These are phyloP conservation scores for Flammula alnicola DNA, from an alignment of 1,284 basidiomycete species.

Conservation along the genomic window DNA sequence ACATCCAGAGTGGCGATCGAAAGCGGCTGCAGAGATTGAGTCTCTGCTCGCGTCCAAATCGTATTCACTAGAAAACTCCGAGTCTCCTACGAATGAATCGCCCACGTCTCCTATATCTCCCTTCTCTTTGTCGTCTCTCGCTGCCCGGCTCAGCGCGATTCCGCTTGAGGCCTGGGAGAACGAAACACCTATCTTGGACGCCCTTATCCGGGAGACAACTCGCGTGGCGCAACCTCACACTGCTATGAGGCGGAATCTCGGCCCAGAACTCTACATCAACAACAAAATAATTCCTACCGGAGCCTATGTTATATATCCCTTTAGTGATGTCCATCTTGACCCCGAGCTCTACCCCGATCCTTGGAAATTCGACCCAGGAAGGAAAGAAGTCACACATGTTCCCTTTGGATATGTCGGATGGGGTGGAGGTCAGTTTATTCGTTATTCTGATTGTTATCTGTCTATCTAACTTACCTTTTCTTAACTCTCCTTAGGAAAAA, in stretches of 20 bases:
- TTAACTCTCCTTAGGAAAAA: slow-evolving; percentile 56
- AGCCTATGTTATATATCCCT: slow-evolving; percentile 75
- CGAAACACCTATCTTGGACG: slow-evolving; percentile 68
- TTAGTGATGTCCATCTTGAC: slow-evolving; percentile 76
- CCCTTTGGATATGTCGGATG: slow-evolving; percentile 72
- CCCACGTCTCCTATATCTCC: slow-evolving; percentile 8
- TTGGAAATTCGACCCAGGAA: slow-evolving; percentile 71
- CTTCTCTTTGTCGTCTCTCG: slow-evolving; percentile 38
- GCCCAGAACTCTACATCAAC: slow-evolving; percentile 66
- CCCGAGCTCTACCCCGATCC: slow-evolving; percentile 71
- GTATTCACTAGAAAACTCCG: slow-evolving; percentile 16
- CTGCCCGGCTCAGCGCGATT: slow-evolving; percentile 56
- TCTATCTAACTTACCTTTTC: slow-evolving; percentile 6
- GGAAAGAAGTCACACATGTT: slow-evolving; percentile 49
- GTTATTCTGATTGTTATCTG: slow-evolving; percentile 15
- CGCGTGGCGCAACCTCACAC: slow-evolving; percentile 77
- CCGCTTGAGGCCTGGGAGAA: slow-evolving; percentile 73
- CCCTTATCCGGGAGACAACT: slow-evolving; percentile 73
- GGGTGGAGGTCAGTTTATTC: slow-evolving; percentile 65
- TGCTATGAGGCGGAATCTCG: slow-evolving; percentile 77
- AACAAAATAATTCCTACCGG: slow-evolving; percentile 69
- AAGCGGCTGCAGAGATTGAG: slow-evolving; percentile 62
- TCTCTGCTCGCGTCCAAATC: slow-evolving; percentile 58
- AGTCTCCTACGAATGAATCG: slow-evolving; percentile 7
- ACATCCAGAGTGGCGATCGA: slow-evolving; percentile 62